These are phyloP conservation scores for Sorghum bicolor DNA, from an alignment of 176 grass and related monocot species.

Conservation along the genomic window DNA sequence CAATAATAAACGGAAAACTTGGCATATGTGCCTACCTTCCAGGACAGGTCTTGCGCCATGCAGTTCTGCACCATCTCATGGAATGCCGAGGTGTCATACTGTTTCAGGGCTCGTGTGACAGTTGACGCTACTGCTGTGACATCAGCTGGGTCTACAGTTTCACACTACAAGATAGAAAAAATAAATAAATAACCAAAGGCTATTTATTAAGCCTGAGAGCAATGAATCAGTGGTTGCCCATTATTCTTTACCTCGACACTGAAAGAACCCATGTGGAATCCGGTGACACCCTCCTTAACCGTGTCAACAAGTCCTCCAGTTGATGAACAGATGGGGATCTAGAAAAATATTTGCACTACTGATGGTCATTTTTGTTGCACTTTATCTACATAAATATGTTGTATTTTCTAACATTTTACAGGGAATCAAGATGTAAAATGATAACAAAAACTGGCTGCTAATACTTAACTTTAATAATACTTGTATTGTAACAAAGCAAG, in stretches of 20 bases:
- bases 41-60: constrained; percentile 70
- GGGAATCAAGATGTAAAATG: not conserved
- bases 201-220: not conserved
- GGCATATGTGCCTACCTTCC: constrained; percentile 44
- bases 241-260: constrained; percentile 47
- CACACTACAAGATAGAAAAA: constrained; percentile 43
- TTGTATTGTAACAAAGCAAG: not conserved
- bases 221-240: not conserved
- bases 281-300: constrained; percentile 51
- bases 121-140: constrained; percentile 36
- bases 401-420: not conserved
- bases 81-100: constrained; percentile 41
- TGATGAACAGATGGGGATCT: constrained; percentile 50
- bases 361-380: not conserved
- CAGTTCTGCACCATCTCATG: constrained; percentile 60
- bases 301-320: constrained; percentile 72
- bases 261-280: constrained; percentile 59
- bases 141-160: constrained; percentile 45
- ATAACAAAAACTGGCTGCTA: not conserved
- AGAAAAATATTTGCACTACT: not conserved
- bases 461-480: not conserved
- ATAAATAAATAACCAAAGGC: not conserved
- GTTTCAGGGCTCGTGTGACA: constrained; percentile 52
- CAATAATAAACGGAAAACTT: not conserved
- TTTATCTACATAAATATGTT: not conserved